Base-by-base conservation (phyloP, 1,284 basidiomycete genomes). In the Cystobasidium sp. region DNA sequence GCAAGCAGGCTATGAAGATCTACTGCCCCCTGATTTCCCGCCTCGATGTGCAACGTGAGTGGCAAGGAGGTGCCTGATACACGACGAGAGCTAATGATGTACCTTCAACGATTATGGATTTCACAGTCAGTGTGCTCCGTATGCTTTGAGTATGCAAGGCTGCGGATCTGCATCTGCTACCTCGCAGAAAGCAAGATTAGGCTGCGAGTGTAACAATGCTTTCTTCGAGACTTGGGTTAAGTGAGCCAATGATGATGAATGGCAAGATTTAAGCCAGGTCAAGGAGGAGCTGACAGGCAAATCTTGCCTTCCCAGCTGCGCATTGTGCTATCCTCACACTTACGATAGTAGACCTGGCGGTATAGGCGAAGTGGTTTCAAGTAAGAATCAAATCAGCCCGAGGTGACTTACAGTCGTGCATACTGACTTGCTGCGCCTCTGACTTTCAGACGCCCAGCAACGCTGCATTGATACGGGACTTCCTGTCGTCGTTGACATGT, bases 121-220 rank as follows among this genome's bases (percentile, higher is more conserved):
- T 8, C 14, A 37, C 55, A 66, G 64, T 43, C 8, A n/a, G 9
- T 66, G 64, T 14, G 31, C 16, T 14, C 66, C 53, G 41, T 56
- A 22, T 39, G 24, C n/a, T 20, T 2, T 47, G 55, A 55, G 39
- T n/a, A 12, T 49, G 8, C 37, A 68, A 12, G n/a, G 53, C 43
- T 68, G 53, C 31, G n/a, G 14, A 12, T 44, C 52, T 4, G 18
- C 52, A 0, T 41, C 52, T 46, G 24, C 52, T 20, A 22, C 37
- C 9, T 20, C 14, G n/a, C 16, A 56, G 5, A 46, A 43, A n/a
- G 39, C 22, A 9, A 59, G 18, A 31, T 37, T 56, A 18, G 55
- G 66, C 66, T 59, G 66, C 53, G 44, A 59, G 44, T 56, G 66
- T 24, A 43, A 56, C 12, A 68, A 49, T 55, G 37, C 49, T n/a